Evolutionary conservation across 177 flowering plant species (phyloP), one percentile per base, ranked within the genome.

Genomic region (Vitis hybrid): DNA sequence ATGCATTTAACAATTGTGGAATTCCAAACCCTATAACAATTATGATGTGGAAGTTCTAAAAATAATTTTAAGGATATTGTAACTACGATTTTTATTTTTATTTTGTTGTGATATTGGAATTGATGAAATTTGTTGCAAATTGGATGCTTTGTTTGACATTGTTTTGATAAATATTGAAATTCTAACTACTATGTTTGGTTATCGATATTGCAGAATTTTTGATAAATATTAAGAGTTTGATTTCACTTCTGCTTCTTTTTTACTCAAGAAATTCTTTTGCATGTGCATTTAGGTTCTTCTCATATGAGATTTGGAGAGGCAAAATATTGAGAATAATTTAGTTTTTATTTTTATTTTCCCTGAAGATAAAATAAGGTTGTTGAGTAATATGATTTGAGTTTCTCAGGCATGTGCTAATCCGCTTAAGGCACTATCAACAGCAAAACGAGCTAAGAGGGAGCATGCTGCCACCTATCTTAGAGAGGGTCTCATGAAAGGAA

Each of bases 401-500:
- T 69, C 56, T 49, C 79, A 94, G 99, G 99, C 88, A 21, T 89
- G 96, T 76, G 68, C 64, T 60, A 70, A 73, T 74, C 63, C 75
- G 51, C 49, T 70, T 34, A 89, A 80, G 79, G 70, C 74, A 74
- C 77, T 81, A 74, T 65, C 74, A 54, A 40, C 82, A 50, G 87
- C 73, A 63, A 96, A 96, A 77, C 79, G 97, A 72, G 68, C 75
- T 17, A 91, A 78, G 80, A 88, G 76, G 79, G 97, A 88, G 75
- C 72, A 75, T 83, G 81, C 85, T 64, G 82, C 84, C 40, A 77
- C 56, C 30, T 82, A 76, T 82, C 69, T 96, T 48, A 85, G 75
- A 75, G 95, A 91, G 70, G 87, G 88, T 40, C 87, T 96, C 57
- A 73, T 71, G 74, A 76, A 79, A 74, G 98, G 99, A 67, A 92